Base-by-base conservation (phyloP, 352 stramenopile species). In the Pythium volutum region DNA sequence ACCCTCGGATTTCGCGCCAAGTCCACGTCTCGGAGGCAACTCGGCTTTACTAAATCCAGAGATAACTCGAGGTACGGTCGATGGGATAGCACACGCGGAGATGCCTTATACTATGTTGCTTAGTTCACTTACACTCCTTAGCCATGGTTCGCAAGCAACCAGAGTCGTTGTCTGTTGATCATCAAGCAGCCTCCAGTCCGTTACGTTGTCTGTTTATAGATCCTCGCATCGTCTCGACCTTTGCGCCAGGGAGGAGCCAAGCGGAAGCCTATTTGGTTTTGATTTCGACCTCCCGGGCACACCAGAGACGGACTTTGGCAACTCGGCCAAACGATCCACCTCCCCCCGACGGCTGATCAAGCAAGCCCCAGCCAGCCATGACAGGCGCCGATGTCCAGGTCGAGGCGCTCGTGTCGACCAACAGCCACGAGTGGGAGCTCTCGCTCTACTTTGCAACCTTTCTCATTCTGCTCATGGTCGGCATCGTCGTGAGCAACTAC, bases 401-500 rank as follows among this genome's bases (percentile, higher is more conserved):
- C 31, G 71, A 77, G 62, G 56, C 65, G 41, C 43, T 75, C 36
- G 57, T 73, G 49, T 77, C 77, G 22, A 70, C 84, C 45, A 87
- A 76, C 58, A 93, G 76, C 65, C 71, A 87, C 43, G 77, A 93
- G 61, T 93, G 89, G 64, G 77, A 84, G 54, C 71, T 93, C 55
- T 82, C 82, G 45, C 77, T 93, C 69, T 87, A 87, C 69, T 89
- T 91, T 62, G 74, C 77, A 49, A 75, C 81, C 55, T 87, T 92
- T 62, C 54, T 95, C 36, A 62, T 80, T 18, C 50, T 95, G 48
- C 74, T 93, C 55, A 91, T 91, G 79, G 57, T 85, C 34, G 71
- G 79, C 33, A 92, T 91, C 66, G 71, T 91, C 63, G 60, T 88
- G 60, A 91, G 77, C 75, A 95, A 95, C 69, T 80, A 87, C 47